Conservation (phyloP, 1,139 yeast species). For the Yamadazyma conglobata region DNA sequence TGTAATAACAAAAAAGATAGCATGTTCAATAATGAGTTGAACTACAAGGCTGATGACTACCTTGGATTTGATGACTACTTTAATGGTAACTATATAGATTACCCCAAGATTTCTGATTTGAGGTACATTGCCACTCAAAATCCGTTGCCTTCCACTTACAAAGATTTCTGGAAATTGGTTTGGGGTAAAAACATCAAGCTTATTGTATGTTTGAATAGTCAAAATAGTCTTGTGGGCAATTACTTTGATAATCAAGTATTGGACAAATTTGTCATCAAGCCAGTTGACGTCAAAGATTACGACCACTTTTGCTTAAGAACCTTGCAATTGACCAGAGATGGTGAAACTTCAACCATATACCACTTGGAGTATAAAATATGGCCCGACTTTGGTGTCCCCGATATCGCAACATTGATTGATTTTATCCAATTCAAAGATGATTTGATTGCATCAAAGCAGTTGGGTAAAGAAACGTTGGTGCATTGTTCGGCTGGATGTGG, state of each 20-base stretch:
- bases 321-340: conserved; percentile 10
- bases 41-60: conserved; percentile 3
- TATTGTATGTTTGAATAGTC: conserved; percentile 66
- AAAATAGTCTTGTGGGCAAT: conserved; percentile 12
- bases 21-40: conserved; percentile 3
- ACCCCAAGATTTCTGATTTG: conserved; percentile 17
- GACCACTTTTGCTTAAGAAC: conserved; percentile 14
- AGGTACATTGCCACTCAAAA: conserved; percentile 45
- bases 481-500: conserved; percentile 90
- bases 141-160: conserved; percentile 37
- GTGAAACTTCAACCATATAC: conserved; percentile 24
- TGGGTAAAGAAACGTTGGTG: conserved; percentile 28
- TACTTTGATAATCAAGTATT: conserved; percentile 23
- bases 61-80: conserved; percentile 31
- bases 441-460: conserved; percentile 19
- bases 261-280: conserved; percentile 14
- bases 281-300: conserved; percentile 9
- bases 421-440: conserved; percentile 50
- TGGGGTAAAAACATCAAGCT: conserved; percentile 59
- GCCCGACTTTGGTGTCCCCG: conserved; percentile 81
- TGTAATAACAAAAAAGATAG: conserved; percentile 4
- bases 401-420: conserved; percentile 48
- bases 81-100: conserved; percentile 38
- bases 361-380: conserved; percentile 73
- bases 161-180: conserved; percentile 42